Evolutionary conservation across 192 early-diverging fungal species (phyloP), one percentile per base, ranked within the genome.

Genomic region (Cladochytrium replicatum): DNA sequence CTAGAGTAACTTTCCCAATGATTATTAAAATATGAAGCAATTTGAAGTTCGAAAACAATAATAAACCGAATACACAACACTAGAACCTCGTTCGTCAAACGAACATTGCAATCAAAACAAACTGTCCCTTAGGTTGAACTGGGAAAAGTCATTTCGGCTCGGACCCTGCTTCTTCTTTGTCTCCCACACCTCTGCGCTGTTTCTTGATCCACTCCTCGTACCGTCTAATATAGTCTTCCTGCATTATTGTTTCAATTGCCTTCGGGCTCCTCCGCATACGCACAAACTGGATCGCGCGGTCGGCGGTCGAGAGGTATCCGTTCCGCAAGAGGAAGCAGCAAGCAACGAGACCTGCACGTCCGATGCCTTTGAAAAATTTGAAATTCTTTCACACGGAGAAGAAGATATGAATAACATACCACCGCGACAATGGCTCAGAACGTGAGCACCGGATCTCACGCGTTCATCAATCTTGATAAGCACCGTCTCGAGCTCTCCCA

Each of bases 321-420:
- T 67, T 68, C 21, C 78, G 52, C 7, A 88, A 43, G 29, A 88
- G 50, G 66, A 75, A 82, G 41, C 85, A 88, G 51, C 82, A 83
- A 0, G 84, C 85, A 37, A 88, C 67, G n/a, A 88, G 48, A 2
- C 81, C 85, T 8, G 85, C 85, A 29, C 85, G 60, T 17, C 85
- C 85, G 21, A 88, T 73, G 24, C 84, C 84, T 76, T n/a, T n/a
- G 22, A 17, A 19, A 19, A 41, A 22, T n/a, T 32, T n/a, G 19
- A 29, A 28, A 6, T 19, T 50, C 37, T 40, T n/a, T 28, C 1
- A n/a, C n/a, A n/a, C n/a, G n/a, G n/a, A n/a, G n/a, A n/a, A n/a
- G n/a, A n/a, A n/a, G n/a, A n/a, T n/a, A n/a, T n/a, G n/a, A n/a
- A n/a, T n/a, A n/a, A n/a, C n/a, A n/a, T n/a, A 66, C 75, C 81